Evolutionary conservation across 2,329 filamentous ascomycete species (phyloP).

Genomic region (Juglanconis sp.): DNA sequence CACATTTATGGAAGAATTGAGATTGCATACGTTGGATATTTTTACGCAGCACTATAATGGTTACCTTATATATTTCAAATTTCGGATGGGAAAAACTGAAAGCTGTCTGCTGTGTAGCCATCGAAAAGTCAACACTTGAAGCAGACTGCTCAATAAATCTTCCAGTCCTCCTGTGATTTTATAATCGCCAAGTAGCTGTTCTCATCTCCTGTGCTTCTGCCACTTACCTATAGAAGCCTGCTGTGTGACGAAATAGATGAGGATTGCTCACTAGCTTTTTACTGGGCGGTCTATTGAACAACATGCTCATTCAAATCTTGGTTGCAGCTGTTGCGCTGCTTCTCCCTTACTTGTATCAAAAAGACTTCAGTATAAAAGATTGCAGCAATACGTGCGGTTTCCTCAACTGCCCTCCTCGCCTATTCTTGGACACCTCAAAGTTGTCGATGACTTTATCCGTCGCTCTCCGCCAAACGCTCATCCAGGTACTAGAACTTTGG

Average conservation of each 20-base stretch:
- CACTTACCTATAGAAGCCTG: not conserved
- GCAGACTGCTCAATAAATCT: too few relatives aligned
- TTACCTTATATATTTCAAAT: too few relatives aligned
- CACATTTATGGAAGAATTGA: too few relatives aligned
- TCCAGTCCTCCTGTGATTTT: not conserved
- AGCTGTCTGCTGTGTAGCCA: too few relatives aligned
- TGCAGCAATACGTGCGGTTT: slow-evolving; percentile 14
- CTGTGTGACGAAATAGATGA: not conserved
- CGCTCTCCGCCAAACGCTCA: slow-evolving; percentile 9
- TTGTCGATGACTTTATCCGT: slow-evolving; percentile 13
- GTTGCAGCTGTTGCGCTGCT: slow-evolving; percentile 10
- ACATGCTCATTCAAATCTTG: slow-evolving; percentile 21
- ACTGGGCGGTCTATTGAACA: not conserved
- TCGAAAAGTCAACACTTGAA: too few relatives aligned
- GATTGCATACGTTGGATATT: too few relatives aligned
- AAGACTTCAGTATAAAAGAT: slow-evolving; percentile 10
- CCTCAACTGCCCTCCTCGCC: slow-evolving; percentile 16
- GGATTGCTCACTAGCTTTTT: not conserved
- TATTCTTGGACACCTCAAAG: slow-evolving; percentile 9
- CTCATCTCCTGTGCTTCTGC: not conserved
- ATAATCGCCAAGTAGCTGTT: not conserved
- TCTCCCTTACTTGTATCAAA: slow-evolving; percentile 9
- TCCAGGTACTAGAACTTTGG: slow-evolving; percentile 8
- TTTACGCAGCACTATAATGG: too few relatives aligned
- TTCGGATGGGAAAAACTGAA: too few relatives aligned